Conservation (phyloP, 1,284 basidiomycete genomes). For the Pisolithus thermaeus region DNA sequence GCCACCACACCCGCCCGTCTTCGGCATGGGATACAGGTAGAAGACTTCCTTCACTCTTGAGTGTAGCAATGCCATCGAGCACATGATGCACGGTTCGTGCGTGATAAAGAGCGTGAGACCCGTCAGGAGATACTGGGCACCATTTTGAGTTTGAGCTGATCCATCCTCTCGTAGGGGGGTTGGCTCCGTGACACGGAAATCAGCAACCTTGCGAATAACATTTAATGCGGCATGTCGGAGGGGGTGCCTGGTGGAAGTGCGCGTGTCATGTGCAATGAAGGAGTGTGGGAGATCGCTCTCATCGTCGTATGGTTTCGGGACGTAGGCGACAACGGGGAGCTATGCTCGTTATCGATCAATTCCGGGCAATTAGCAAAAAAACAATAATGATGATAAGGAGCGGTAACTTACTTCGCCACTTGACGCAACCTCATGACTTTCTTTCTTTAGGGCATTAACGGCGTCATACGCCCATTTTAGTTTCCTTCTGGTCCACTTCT, state of each 20-base stretch:
- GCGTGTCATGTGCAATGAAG: conserved; percentile 69
- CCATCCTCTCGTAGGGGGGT: conserved; percentile 8
- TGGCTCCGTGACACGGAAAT: conserved; percentile 39
- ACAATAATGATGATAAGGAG: background rate
- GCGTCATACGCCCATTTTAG: conserved; percentile 72
- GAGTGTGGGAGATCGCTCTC: conserved; percentile 26
- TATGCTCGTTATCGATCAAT: conserved; percentile 25
- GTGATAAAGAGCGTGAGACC: conserved; percentile 78
- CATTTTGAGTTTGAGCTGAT: conserved; percentile 38
- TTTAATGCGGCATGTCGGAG: conserved; percentile 81
- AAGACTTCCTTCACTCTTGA: conserved; percentile 83
- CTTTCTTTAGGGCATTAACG: conserved; percentile 45
- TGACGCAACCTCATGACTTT: conserved; percentile 42
- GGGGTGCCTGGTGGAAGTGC: conserved; percentile 62
- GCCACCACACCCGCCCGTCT: conserved; percentile 74
- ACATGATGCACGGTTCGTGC: conserved; percentile 96
- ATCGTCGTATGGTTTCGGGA: conserved; percentile 55
- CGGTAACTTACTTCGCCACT: conserved; percentile 50
- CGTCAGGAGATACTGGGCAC: conserved; percentile 81
- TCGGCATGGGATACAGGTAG: conserved; percentile 67
- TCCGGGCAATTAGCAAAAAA: no score
- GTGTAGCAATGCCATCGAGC: conserved; percentile 89
- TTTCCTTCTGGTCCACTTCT: conserved; percentile 62
- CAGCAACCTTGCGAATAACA: conserved; percentile 63
- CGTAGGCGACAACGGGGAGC: conserved; percentile 74